Percentiles rank a stretch among this genome's conserved stretches.
phyloP scores from a whole-genome alignment of 192 early-diverging fungal species.

The Dissophora ornata region DNA sequence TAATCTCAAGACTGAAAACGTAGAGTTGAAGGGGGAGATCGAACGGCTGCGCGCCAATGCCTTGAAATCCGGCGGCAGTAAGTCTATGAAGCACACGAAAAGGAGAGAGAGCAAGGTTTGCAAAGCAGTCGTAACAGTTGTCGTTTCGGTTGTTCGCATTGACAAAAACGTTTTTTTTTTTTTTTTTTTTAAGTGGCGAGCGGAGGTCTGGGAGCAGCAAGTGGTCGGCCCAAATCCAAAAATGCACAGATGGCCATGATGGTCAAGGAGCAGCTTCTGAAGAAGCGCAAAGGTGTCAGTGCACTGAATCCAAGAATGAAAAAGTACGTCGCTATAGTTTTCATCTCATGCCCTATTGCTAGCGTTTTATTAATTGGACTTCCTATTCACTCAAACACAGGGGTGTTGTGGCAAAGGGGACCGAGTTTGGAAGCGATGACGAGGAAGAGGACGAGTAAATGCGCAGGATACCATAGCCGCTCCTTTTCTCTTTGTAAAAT shows the following conservation, averaged over 20 bases:
- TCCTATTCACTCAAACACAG: slow-evolving; percentile 6
- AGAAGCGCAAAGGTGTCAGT: slow-evolving; percentile 46
- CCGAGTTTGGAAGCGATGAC: slow-evolving; percentile 45
- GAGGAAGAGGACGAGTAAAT: slow-evolving; percentile 26
- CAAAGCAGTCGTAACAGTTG: too few species aligned
- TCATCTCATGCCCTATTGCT: not conserved
- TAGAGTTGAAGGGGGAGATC: slow-evolving; percentile 29
- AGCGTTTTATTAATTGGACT: not conserved
- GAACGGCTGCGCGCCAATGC: slow-evolving; percentile 25
- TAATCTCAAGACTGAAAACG: slow-evolving; percentile 33
- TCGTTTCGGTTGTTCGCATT: too few species aligned
- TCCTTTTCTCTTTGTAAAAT: too few species aligned
- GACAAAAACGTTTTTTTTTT: not conserved
- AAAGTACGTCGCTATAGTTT: slow-evolving; percentile 13
- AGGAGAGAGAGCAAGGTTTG: not conserved
- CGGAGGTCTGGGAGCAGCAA: slow-evolving; percentile 7
- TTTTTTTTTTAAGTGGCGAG: not conserved
- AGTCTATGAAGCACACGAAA: not conserved
- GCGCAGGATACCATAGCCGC: not conserved
- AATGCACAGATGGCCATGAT: slow-evolving; percentile 32
- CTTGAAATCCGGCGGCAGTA: slow-evolving; percentile 23
- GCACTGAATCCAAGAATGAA: slow-evolving; percentile 39
- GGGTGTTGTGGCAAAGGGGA: slow-evolving; percentile 32
- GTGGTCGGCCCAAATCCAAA: slow-evolving; percentile 43
- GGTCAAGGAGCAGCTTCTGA: slow-evolving; percentile 33